Conservation (phyloP, 2,329 filamentous ascomycete species). For the Ramularia collo-cygni region DNA sequence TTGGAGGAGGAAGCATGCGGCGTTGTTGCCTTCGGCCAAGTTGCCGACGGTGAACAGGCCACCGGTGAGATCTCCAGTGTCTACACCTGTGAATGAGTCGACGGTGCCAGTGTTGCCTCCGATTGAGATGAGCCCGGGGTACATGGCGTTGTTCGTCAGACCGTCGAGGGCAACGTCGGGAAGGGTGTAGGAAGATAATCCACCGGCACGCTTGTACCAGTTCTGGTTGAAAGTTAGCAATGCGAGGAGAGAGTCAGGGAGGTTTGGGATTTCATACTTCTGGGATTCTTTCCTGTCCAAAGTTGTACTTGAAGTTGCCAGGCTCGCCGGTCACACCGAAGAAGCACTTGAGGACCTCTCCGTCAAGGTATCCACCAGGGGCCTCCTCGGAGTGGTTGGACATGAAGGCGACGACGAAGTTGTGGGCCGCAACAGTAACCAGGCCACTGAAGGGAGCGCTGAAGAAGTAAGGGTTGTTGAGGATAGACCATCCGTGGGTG, state of each 20-base stretch:
- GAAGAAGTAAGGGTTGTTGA: constrained; percentile 30
- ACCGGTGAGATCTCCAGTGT: constrained; percentile 31
- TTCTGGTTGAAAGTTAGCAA: no score
- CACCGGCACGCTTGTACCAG: constrained; percentile 9
- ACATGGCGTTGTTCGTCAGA: constrained; percentile 1
- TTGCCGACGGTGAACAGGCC: constrained; percentile 35
- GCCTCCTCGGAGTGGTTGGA: constrained; percentile 19
- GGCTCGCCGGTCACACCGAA: constrained; percentile 9
- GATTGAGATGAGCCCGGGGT: constrained; percentile 26
- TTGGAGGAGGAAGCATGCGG: constrained; percentile 2
- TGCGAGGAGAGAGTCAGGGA: no score
- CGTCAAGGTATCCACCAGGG: constrained; percentile 15
- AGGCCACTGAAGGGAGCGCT: constrained; percentile 15
- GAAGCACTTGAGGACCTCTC: constrained; percentile 18
- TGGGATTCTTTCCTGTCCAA: constrained; percentile 7
- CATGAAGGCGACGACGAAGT: constrained; percentile 19
- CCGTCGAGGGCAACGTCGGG: constrained; percentile 8
- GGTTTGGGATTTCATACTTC: no score
- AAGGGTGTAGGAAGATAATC: constrained; percentile 3
- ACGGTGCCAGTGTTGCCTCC: constrained; percentile 31
- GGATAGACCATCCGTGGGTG: constrained; percentile 16
- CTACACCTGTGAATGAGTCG: constrained; percentile 30
- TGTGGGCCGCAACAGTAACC: constrained; percentile 3
- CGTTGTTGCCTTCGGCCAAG: constrained; percentile 13
- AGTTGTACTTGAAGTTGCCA: constrained; percentile 1